Conservation (phyloP, 495 filamentous ascomycete species). For the Penicillium robsamsonii region DNA sequence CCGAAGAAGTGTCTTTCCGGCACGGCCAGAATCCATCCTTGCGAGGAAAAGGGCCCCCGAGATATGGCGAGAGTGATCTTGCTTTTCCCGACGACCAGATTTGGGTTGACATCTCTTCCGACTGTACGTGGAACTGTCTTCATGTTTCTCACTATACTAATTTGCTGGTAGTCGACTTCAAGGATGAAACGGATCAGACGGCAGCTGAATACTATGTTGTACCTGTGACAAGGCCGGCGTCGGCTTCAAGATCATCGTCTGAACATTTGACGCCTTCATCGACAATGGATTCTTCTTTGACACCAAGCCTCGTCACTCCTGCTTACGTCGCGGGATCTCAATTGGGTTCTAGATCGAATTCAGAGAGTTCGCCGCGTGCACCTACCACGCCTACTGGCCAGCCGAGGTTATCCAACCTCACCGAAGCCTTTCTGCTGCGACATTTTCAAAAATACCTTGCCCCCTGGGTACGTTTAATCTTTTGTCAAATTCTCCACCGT, state of each 20-base stretch:
- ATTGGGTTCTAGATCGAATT: constrained; percentile 19
- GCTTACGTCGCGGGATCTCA: constrained; percentile 18
- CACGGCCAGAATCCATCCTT: constrained; percentile 46
- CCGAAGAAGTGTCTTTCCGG: constrained; percentile 44
- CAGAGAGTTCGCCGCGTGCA: constrained; percentile 21
- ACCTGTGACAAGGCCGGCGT: constrained; percentile 19
- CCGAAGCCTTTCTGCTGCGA: constrained; percentile 42
- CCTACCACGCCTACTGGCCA: constrained; percentile 21
- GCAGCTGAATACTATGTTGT: constrained; percentile 43
- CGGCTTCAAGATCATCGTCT: constrained; percentile 25
- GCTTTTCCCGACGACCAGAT: constrained; percentile 41
- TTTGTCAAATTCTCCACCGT: not conserved
- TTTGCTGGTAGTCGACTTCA: constrained; percentile 35
- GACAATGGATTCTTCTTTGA: constrained; percentile 24
- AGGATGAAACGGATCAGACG: constrained; percentile 44
- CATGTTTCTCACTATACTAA: not conserved
- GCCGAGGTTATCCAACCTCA: constrained; percentile 33
- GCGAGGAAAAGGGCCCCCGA: constrained; percentile 39
- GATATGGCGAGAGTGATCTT: constrained; percentile 45
- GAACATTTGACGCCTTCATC: constrained; percentile 31
- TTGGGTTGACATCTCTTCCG: constrained; percentile 35
- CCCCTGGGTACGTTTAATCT: constrained; percentile 31
- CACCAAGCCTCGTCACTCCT: constrained; percentile 15
- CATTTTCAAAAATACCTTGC: constrained; percentile 41
- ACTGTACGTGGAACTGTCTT: constrained; percentile 26